These are phyloP conservation scores for Juncus inflexus DNA, from an alignment of 176 grass and related monocot genomes.

Conservation along the genomic window DNA sequence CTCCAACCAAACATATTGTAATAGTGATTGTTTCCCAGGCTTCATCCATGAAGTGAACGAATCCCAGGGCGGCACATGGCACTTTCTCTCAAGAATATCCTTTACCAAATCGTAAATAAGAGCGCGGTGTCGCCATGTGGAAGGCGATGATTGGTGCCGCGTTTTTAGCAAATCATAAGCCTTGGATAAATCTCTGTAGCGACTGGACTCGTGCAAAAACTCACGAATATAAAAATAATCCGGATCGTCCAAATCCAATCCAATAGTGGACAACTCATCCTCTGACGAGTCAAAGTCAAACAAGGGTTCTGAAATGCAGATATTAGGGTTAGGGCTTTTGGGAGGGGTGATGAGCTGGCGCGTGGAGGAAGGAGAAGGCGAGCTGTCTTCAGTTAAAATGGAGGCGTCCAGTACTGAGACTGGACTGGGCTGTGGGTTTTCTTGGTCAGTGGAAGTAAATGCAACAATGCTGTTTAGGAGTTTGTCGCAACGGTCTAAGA, in stretches of 20 bases:
- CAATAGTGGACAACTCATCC: slow-evolving; percentile 35
- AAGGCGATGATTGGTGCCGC: not conserved
- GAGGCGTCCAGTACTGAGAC: slow-evolving; percentile 82
- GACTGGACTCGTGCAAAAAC: slow-evolving; percentile 29
- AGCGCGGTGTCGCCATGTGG: slow-evolving; percentile 39
- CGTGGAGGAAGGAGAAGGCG: slow-evolving; percentile 51
- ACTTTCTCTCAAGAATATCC: slow-evolving; percentile 55
- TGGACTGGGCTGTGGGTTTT: slow-evolving; percentile 72
- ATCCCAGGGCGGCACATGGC: slow-evolving; percentile 48
- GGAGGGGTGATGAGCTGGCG: slow-evolving; percentile 28
- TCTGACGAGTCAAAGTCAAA: slow-evolving; percentile 27
- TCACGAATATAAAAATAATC: slow-evolving; percentile 58
- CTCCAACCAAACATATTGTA: slow-evolving; percentile 48
- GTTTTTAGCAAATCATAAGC: slow-evolving; percentile 38
- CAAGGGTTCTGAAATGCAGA: not conserved
- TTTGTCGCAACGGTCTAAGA: slow-evolving; percentile 79
- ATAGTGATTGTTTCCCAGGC: slow-evolving; percentile 22
- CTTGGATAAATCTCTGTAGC: slow-evolving; percentile 21
- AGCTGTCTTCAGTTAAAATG: slow-evolving; percentile 70
- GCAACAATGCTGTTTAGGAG: slow-evolving; percentile 74
- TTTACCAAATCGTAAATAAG: slow-evolving; percentile 53
- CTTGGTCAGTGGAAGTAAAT: slow-evolving; percentile 47
- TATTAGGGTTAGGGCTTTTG: not conserved
- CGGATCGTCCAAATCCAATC: slow-evolving; percentile 22
- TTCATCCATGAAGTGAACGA: slow-evolving; percentile 21